phyloP scores from a whole-genome alignment of 1,139 yeast species.

The Candida freyschussii region DNA sequence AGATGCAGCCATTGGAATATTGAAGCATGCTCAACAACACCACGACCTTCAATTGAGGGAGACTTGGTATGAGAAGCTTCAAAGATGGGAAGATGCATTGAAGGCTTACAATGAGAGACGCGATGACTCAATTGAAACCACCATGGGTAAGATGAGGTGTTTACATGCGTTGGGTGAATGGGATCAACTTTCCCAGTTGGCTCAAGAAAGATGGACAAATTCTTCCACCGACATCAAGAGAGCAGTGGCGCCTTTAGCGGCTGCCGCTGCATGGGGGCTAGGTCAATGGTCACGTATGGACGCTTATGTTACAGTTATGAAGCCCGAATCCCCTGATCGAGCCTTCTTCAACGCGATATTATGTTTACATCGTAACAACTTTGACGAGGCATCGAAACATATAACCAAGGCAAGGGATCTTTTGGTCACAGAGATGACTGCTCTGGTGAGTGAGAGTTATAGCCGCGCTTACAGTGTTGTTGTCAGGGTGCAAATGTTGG shows the following conservation, averaged over 20 bases:
- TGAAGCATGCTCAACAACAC: constrained; percentile 92
- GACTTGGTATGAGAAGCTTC: constrained; percentile 95
- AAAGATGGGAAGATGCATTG: constrained; percentile 97
- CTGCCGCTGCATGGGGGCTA: constrained; percentile 99
- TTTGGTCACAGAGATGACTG: constrained; percentile 88
- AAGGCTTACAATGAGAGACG: constrained; percentile 79
- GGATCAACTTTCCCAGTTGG: constrained; percentile 86
- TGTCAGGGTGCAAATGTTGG: constrained; percentile 93
- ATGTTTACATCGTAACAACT: constrained; percentile 79
- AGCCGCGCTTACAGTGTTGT: constrained; percentile 96
- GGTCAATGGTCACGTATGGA: constrained; percentile 98
- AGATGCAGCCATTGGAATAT: constrained; percentile 96
- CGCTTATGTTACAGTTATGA: constrained; percentile 84
- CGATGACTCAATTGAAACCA: constrained; percentile 57
- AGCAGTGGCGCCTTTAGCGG: constrained; percentile 95
- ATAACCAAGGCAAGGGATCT: constrained; percentile 83
- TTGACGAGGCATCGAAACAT: constrained; percentile 74
- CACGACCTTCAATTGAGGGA: constrained; percentile 91
- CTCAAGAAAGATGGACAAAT: constrained; percentile 78
- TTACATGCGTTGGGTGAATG: constrained; percentile 97
- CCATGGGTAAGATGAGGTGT: constrained; percentile 98
- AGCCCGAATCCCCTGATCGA: constrained; percentile 85
- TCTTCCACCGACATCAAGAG: constrained; percentile 71
- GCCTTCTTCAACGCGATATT: constrained; percentile 92
- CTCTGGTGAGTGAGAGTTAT: constrained; percentile 91